Conservation (phyloP, 2,329 filamentous ascomycete species). For the Thermothelomyces thermophilus region DNA sequence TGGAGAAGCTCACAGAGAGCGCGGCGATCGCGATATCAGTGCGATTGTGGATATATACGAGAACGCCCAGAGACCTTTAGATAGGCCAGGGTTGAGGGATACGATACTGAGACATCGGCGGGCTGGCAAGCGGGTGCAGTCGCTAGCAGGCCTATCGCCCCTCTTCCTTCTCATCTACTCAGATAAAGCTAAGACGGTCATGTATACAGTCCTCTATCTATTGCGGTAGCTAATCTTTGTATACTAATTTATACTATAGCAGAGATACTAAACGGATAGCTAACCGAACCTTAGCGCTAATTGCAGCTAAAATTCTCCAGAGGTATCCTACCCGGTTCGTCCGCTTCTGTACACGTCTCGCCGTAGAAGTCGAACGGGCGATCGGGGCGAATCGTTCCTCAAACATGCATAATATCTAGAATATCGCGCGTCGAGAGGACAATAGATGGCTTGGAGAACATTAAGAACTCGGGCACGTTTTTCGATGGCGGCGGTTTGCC, state of each 20-base stretch:
- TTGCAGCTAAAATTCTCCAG: conserved; percentile 3
- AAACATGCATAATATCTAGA: conserved; percentile 9
- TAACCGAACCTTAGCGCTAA: conserved; percentile 10
- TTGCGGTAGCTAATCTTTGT: no score
- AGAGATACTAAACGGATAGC: conserved; percentile 1
- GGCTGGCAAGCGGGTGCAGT: conserved; percentile 3
- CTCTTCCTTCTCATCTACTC: conserved; percentile 9
- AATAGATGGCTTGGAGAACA: conserved; percentile 7
- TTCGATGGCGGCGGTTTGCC: conserved; percentile 4
- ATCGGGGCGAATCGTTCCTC: conserved; percentile 11
- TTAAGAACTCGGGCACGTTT: conserved; percentile 2
- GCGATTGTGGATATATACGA: conserved; percentile 10
- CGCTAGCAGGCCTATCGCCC: conserved; percentile 7
- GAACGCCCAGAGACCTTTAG: conserved; percentile 6
- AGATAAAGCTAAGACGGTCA: conserved; percentile 6
- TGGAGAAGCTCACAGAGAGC: conserved; percentile 8
- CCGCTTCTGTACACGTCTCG: conserved; percentile 10
- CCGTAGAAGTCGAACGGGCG: conserved; percentile 6
- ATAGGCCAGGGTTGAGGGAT: conserved; percentile 9
- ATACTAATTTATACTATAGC: no score
- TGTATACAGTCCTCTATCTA: conserved; percentile 1
- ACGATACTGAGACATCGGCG: conserved; percentile 3
- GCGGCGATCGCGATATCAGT: conserved; percentile 8
- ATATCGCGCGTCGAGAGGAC: conserved; percentile 5
- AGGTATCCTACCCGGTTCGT: conserved; percentile 3